Evolutionary conservation across 306 rosid genomes (phyloP), one percentile per base, ranked within the genome.

Genomic region (Gleditsia sinensis): DNA sequence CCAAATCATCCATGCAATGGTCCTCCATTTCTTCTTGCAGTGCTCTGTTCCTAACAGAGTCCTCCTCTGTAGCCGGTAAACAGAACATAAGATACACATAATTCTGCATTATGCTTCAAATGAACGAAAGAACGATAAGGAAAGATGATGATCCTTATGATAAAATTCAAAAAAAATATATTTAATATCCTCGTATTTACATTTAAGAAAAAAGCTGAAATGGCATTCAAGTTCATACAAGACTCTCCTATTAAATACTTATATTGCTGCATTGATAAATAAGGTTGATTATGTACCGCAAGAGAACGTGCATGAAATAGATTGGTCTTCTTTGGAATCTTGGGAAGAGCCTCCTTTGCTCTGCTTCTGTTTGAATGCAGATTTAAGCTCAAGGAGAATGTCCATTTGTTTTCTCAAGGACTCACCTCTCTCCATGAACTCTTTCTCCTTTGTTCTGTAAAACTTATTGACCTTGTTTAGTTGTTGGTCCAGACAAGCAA

Each of bases 401-500:
- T 87, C 92, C 89, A 92, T 80, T 78, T 95, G 99, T 56, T 92
- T 88, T 73, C 69, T 87, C 88, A 92, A 69, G 43, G 91, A 86
- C 19, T 90, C 98, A 6, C 99, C 98, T 83, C 98, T 86, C 14
- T 90, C 96, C 78, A 88, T 11, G 82, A 90, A 95, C 80, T 92
- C 99, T 6, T 72, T 80, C 81, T 95, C 99, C 77, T 90, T 95
- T 5, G 71, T 75, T 79, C 79, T 88, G 83, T 83, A 95, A 63
- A 95, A 95, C 60, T 80, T 89, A 27, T 95, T 95, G 71, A 95
- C 99, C 80, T 92, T 90, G 84, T 90, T 92, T 11, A 95, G 97
- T 69, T 95, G 97, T 30, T 75, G 87, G 75, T 95, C 99, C 50
- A 95, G 74, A 64, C 91, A 86, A 27, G 90, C 68, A 66, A 95